Base-by-base conservation (phyloP, 441 rosid genomes). In the Manihot esculenta region DNA sequence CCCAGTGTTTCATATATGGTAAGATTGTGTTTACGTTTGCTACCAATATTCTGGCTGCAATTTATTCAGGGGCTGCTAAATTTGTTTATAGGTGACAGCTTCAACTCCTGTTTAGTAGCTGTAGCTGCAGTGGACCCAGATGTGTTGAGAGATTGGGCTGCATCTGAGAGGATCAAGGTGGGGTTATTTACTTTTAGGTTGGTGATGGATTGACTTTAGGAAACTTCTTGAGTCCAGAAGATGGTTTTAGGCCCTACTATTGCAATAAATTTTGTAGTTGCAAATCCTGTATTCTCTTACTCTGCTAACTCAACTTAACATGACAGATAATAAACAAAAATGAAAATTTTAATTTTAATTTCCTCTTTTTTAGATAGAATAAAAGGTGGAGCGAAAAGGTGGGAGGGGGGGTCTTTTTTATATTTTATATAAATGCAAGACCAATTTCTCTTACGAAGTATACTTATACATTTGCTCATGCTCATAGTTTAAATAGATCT, bases 1-100 rank as follows among this genome's bases (percentile, higher is more conserved):
- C 79, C 68, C 98, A 93, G 64, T 91, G 97, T 85, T 95, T 95
- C 78, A 74, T 93, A 64, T 83, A 91, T 68, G 99, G 99, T 89
- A 85, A 82, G 76, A 64, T n/a, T 65, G 35, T 23, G 17, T 50
- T 62, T 71, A 59, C 21, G 4, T 35, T 64, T 35, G 10, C 33
- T 26, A 24, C 70, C 17, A 35, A 26, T 66, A 70, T 73, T 77
- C 57, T 45, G 53, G 60, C 66, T 64, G n/a, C 59, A 48, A 45
- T 57, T 64, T 8, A 44, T 50, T 61, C 63, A 70, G 79, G 58
- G 66, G 70, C 23, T 24, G 68, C 66, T 64, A 38, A 66, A 66
- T 66, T 62, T 73, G 35, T 77, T 69, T 76, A 51, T 77, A 95
- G 99, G 98, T 79, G 98, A 95, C 83, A 93, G 99, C 85, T 78